These are phyloP conservation scores for Tillandsia leiboldiana DNA, from an alignment of 176 grass and related monocot species.

Conservation along the genomic window DNA sequence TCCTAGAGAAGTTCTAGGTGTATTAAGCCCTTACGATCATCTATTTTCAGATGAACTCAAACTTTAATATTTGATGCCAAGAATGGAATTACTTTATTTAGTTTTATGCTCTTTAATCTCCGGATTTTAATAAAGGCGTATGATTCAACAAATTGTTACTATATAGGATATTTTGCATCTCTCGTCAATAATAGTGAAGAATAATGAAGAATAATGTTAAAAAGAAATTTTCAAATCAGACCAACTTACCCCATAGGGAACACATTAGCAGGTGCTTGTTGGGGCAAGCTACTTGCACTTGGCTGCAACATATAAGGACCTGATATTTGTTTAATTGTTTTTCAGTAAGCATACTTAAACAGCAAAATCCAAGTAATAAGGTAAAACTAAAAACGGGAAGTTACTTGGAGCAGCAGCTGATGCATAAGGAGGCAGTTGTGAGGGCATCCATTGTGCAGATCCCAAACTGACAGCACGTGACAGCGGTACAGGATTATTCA, in stretches of 20 bases:
- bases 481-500: slow-evolving; percentile 11
- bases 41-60: background rate
- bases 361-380: slow-evolving; percentile 5
- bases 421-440: slow-evolving; percentile 18
- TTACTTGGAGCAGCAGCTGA: slow-evolving; percentile 26
- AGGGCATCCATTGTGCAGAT: slow-evolving; percentile 23
- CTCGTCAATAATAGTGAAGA: background rate
- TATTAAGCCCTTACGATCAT: background rate
- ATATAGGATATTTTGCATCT: background rate
- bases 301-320: slow-evolving; percentile 33
- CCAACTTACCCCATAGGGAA: slow-evolving; percentile 31
- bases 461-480: slow-evolving; percentile 16
- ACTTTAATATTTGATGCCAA: too few species aligned
- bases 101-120: background rate
- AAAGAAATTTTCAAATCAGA: slow-evolving; percentile 11
- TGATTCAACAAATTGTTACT: background rate
- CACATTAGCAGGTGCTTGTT: slow-evolving; percentile 22
- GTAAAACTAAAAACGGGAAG: slow-evolving; percentile 8
- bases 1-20: background rate
- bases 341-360: slow-evolving; percentile 11
- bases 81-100: background rate
- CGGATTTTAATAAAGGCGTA: background rate
- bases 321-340: slow-evolving; percentile 9
- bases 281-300: slow-evolving; percentile 20
- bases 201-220: background rate